Percentiles rank a stretch among this genome's conserved stretches.
These are phyloP conservation scores for Blastomyces gilchristii DNA, from an alignment of 2,329 filamentous ascomycete genomes.

Conservation along the genomic window DNA sequence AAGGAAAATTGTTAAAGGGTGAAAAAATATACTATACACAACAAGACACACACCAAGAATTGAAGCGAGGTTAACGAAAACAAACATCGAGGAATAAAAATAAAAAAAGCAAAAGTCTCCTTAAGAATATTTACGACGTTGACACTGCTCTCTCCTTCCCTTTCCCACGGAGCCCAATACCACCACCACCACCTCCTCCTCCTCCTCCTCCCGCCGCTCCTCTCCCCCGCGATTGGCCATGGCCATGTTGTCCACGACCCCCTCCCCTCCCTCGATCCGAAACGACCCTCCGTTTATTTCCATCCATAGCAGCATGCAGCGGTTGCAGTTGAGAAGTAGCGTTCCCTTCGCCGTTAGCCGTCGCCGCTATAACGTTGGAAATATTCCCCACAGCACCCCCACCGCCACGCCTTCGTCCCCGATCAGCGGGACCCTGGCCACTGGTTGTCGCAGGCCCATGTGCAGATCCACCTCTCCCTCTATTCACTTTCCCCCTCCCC, in stretches of 20 bases:
- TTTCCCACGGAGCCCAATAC: conserved; percentile 5
- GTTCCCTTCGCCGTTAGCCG: background rate
- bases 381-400: background rate
- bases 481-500: conserved; percentile 13
- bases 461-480: background rate
- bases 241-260: background rate
- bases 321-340: background rate
- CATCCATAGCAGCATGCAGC: background rate
- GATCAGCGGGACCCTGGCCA: background rate
- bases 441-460: background rate
- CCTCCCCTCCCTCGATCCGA: conserved; percentile 6
- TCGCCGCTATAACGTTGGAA: background rate
- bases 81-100: background rate
- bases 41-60: background rate
- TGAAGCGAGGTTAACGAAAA: background rate
- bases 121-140: background rate
- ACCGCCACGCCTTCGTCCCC: background rate
- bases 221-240: conserved; percentile 2
- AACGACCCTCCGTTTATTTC: background rate
- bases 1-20: background rate
- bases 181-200: background rate
- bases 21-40: background rate
- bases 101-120: background rate
- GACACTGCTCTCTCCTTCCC: conserved; percentile 10
- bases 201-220: background rate